Evolutionary conservation across 768 basidiomycete species (phyloP).

Genomic region (Amanita brunnescens): DNA sequence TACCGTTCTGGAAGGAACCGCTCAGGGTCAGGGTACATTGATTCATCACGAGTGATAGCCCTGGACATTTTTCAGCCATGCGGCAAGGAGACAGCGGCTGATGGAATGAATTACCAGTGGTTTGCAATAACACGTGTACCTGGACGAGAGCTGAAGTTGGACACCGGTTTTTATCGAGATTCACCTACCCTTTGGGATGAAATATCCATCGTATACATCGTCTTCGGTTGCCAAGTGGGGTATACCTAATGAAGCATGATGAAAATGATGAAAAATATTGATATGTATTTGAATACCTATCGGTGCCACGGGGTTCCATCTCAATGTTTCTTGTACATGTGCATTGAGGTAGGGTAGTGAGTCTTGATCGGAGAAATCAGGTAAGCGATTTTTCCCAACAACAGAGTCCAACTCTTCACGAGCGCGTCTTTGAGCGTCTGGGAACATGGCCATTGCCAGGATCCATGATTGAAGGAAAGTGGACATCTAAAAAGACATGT

Average conservation of each 20-base stretch:
- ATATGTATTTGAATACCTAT: slow-evolving; percentile 19
- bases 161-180: neutral
- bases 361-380: slow-evolving; percentile 30
- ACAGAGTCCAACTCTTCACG: slow-evolving; percentile 35
- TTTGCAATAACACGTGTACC: slow-evolving; percentile 21
- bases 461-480: slow-evolving; percentile 4
- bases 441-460: slow-evolving; percentile 27
- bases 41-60: slow-evolving; percentile 42
- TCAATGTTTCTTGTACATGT: slow-evolving; percentile 30
- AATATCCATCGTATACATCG: slow-evolving; percentile 23
- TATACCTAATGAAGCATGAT: slow-evolving; percentile 16
- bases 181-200: slow-evolving; percentile 16
- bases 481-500: slow-evolving; percentile 14
- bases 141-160: neutral
- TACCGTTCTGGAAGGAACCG: slow-evolving; percentile 50
- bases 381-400: slow-evolving; percentile 29
- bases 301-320: slow-evolving; percentile 32
- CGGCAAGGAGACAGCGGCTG: neutral
- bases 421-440: slow-evolving; percentile 32
- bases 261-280: neutral
- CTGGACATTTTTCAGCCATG: slow-evolving; percentile 14
- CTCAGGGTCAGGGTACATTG: slow-evolving; percentile 41
- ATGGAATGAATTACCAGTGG: slow-evolving; percentile 15
- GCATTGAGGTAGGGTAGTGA: slow-evolving; percentile 39
- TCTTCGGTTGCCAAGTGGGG: slow-evolving; percentile 25